Evolutionary conservation across 306 rosid species (phyloP).

Genomic region (Vigna reflexopilosa): DNA sequence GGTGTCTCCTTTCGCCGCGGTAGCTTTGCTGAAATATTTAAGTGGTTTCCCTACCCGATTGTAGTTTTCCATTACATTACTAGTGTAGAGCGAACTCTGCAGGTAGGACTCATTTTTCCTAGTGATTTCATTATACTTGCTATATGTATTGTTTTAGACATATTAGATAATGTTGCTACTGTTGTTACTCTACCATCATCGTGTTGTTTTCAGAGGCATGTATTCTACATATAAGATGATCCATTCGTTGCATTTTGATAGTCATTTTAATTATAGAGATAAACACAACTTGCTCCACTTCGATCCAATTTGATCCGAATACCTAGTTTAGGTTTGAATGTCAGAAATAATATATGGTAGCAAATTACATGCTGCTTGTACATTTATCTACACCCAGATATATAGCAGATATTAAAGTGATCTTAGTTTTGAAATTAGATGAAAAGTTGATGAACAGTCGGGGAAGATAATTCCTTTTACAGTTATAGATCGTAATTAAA

Average conservation of each 20-base stretch:
- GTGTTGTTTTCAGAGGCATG: neutral
- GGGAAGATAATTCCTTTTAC: neutral
- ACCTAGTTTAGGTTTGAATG: neutral
- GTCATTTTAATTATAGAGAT: conserved; percentile 6
- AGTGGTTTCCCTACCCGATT: neutral
- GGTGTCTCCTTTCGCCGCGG: too few species aligned
- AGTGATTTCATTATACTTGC: neutral
- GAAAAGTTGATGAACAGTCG: neutral
- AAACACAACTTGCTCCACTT: conserved; percentile 13
- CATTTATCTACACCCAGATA: too few species aligned
- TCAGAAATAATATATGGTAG: neutral
- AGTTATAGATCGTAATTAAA: neutral
- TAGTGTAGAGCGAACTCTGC: neutral
- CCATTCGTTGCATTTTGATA: neutral
- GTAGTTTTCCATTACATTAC: neutral
- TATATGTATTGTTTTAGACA: neutral
- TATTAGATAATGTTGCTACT: neutral
- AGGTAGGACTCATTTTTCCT: neutral
- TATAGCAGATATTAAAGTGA: neutral
- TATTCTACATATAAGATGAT: neutral
- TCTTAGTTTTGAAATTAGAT: neutral
- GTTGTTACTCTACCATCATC: neutral
- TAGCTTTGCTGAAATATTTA: neutral
- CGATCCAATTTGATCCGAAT: neutral
- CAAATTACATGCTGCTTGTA: too few species aligned